phyloP scores from a whole-genome alignment of 352 stramenopile genomes.

The Phytophthora foliorum region DNA sequence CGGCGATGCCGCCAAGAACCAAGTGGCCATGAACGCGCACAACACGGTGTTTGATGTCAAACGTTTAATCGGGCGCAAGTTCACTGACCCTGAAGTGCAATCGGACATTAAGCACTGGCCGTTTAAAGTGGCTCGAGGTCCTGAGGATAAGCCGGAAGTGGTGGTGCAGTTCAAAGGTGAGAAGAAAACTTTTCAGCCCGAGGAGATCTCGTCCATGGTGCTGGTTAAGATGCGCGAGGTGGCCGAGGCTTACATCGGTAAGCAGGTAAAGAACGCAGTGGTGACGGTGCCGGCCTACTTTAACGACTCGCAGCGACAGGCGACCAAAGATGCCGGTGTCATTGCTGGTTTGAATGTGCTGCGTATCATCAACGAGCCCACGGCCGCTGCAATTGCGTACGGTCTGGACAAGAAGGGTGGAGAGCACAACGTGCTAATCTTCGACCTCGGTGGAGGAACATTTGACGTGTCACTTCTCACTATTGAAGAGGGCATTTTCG shows the following conservation, averaged over 20 bases:
- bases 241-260: slow-evolving; percentile 75
- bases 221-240: slow-evolving; percentile 81
- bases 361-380: slow-evolving; percentile 98
- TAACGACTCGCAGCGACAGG: slow-evolving; percentile 95
- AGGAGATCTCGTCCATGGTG: slow-evolving; percentile 89
- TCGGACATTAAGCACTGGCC: slow-evolving; percentile 78
- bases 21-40: slow-evolving; percentile 94
- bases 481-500: slow-evolving; percentile 97
- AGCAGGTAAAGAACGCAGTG: slow-evolving; percentile 82
- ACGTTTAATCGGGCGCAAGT: slow-evolving; percentile 96
- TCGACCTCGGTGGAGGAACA: slow-evolving; percentile 96
- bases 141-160: slow-evolving; percentile 74
- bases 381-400: slow-evolving; percentile 92
- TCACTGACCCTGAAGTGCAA: slow-evolving; percentile 91
- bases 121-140: slow-evolving; percentile 70
- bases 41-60: slow-evolving; percentile 98
- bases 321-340: slow-evolving; percentile 93
- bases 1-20: slow-evolving; percentile 95
- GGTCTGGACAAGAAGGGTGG: slow-evolving; percentile 96
- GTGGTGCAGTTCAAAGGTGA: slow-evolving; percentile 82
- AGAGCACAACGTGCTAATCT: slow-evolving; percentile 97
- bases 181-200: slow-evolving; percentile 74
- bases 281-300: slow-evolving; percentile 98
- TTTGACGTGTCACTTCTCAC: slow-evolving; percentile 95
- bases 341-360: slow-evolving; percentile 95